Evolutionary conservation across 225 moss, liverwort and hornwort genomes (phyloP), one percentile per base, ranked within the genome.

Genomic region (Asterella californica): DNA sequence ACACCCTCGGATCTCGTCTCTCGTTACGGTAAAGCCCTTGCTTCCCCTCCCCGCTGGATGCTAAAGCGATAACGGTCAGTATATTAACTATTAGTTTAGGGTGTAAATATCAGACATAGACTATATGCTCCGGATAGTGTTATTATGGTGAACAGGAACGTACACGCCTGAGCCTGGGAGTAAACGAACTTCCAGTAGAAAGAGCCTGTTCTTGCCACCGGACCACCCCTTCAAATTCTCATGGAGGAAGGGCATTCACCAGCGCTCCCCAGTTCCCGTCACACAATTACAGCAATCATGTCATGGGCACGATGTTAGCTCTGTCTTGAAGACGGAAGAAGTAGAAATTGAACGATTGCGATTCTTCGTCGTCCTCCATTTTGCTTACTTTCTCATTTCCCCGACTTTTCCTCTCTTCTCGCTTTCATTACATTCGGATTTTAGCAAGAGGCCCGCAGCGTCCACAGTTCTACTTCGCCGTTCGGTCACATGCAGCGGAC

Each of bases 151-250:
- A 15, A 67, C 32, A 21, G 36, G 47, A 47, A 72, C 24, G 71
- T 47, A 72, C 46, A 72, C 71, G 71, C 71, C 46, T 72, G 46
- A 37, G 68, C n/a, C n/a, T n/a, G 70, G 11, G 36, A 34, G 67
- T 15, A 18, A 62, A 30, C 15, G 65, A 32, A 3, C 1, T 42
- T 2, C 59, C 0, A n/a, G 7, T 11, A 17, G 24, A 17, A 60
- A 17, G 59, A 3, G 4, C 25, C 5, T 6, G 61, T 61, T 25
- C 11, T 25, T 25, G n/a, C n/a, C 6, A 61, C 61, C 61, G 9
- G n/a, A 25, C 25, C 9, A 27, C 19, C 61, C 2, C 21, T 57
- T 57, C 27, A 52, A 6, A 6, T 25, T 60, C 24, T 22, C 59
- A n/a, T 22, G n/a, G n/a, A n/a, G n/a, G n/a, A n/a, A n/a, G n/a